These are phyloP conservation scores for Coemansia sp. DNA, from an alignment of 192 early-diverging fungal genomes.

Conservation along the genomic window DNA sequence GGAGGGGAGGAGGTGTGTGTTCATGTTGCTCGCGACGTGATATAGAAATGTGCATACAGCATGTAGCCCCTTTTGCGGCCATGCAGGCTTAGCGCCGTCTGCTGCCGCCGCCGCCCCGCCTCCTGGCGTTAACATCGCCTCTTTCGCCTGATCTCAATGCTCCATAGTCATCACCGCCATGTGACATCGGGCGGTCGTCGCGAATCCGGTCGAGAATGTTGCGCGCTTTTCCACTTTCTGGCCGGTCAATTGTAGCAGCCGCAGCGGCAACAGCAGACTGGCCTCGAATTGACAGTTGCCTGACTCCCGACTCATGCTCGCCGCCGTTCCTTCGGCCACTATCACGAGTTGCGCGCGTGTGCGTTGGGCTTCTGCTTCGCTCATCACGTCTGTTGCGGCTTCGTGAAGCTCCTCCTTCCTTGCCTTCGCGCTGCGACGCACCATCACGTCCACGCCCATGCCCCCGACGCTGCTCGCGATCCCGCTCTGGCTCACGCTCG, in stretches of 20 bases:
- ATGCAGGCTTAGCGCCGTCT: slow-evolving; percentile 8
- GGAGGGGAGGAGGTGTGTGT: background rate
- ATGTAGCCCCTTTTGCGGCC: background rate
- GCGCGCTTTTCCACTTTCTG: slow-evolving; percentile 16
- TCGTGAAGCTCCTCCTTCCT: slow-evolving; percentile 14
- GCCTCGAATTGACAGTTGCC: slow-evolving; percentile 15
- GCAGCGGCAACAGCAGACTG: slow-evolving; percentile 11
- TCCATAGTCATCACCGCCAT: background rate
- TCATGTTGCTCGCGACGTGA: background rate
- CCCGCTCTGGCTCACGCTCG: slow-evolving; percentile 12
- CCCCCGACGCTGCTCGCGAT: slow-evolving; percentile 5
- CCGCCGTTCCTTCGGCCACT: slow-evolving; percentile 3
- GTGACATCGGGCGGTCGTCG: slow-evolving; percentile 23
- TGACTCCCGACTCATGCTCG: slow-evolving; percentile 19
- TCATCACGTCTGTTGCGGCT: slow-evolving; percentile 14
- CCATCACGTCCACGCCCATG: slow-evolving; percentile 12
- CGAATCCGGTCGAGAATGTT: slow-evolving; percentile 38
- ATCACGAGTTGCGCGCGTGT: slow-evolving; percentile 15
- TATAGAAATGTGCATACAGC: background rate
- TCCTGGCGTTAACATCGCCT: slow-evolving; percentile 3
- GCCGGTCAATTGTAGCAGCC: slow-evolving; percentile 1
- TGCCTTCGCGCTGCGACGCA: slow-evolving; percentile 8
- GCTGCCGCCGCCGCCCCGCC: slow-evolving; percentile 24
- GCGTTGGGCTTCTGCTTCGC: slow-evolving; percentile 37
- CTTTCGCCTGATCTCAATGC: background rate